These are phyloP conservation scores for Bryoglossum gracile DNA, from an alignment of 495 filamentous ascomycete genomes.

Conservation along the genomic window DNA sequence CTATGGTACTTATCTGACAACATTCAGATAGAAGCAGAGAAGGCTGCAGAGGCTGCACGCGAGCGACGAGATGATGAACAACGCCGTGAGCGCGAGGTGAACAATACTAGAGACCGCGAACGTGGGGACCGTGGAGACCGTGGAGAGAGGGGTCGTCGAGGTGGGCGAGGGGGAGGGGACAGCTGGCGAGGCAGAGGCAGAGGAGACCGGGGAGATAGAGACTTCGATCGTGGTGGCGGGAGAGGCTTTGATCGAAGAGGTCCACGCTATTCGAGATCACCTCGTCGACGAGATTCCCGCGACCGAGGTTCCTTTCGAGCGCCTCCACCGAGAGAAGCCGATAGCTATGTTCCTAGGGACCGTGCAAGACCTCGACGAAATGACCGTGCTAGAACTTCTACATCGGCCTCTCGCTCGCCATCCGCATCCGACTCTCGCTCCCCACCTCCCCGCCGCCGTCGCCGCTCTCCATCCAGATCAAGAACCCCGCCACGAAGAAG, in stretches of 20 bases:
- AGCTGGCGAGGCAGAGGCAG: too few species aligned
- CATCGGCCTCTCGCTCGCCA: slow-evolving; percentile 16
- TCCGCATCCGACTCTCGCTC: slow-evolving; percentile 28
- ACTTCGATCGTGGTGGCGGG: slow-evolving; percentile 18
- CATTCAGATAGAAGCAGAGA: slow-evolving; percentile 70
- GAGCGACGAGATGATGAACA: slow-evolving; percentile 52
- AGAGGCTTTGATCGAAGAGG: slow-evolving; percentile 37
- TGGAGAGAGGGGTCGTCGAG: slow-evolving; percentile 44
- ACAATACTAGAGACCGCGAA: slow-evolving; percentile 63
- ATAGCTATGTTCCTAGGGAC: slow-evolving; percentile 42
- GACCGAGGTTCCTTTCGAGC: slow-evolving; percentile 41
- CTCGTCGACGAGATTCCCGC: slow-evolving; percentile 44
- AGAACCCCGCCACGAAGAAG: slow-evolving; percentile 30
- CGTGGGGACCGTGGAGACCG: slow-evolving; percentile 63
- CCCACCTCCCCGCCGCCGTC: slow-evolving; percentile 36
- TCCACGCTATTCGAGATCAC: slow-evolving; percentile 53
- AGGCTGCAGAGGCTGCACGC: slow-evolving; percentile 35
- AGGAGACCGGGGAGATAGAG: slow-evolving; percentile 34
- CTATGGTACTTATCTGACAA: slow-evolving; percentile 13
- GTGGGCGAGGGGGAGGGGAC: slow-evolving; percentile 54
- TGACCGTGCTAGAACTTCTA: slow-evolving; percentile 29
- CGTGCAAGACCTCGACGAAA: slow-evolving; percentile 33
- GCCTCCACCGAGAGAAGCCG: slow-evolving; percentile 38
- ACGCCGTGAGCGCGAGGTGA: slow-evolving; percentile 50
- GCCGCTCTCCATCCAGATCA: slow-evolving; percentile 33